A percentile compares a stretch with the other conserved stretches of the same genome.
Evolutionary conservation across 2,329 filamentous ascomycete species (phyloP).

Genomic region (Chrysoporthe puriensis): DNA sequence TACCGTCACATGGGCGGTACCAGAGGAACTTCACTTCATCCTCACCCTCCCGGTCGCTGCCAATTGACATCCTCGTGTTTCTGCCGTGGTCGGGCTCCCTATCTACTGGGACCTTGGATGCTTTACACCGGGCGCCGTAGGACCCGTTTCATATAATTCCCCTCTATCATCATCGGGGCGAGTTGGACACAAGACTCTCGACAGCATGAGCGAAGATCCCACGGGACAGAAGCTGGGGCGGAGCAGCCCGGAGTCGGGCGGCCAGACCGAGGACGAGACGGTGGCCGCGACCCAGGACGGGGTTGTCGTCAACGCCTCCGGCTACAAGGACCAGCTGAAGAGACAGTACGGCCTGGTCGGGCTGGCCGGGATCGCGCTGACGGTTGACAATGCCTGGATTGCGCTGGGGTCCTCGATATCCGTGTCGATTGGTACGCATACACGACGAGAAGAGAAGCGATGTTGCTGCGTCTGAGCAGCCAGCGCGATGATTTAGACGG

Average conservation of each 20-base stretch:
- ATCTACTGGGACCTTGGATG: background rate
- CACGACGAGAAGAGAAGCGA: background rate
- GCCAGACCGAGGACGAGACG: conserved; percentile 38
- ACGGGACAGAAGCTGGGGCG: conserved; percentile 23
- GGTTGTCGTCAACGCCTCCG: conserved; percentile 63
- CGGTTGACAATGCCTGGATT: conserved; percentile 68
- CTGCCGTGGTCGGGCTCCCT: background rate
- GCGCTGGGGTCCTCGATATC: conserved; percentile 65
- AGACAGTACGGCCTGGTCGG: conserved; percentile 65
- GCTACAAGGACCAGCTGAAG: conserved; percentile 65
- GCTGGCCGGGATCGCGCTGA: conserved; percentile 63
- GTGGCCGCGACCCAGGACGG: conserved; percentile 42
- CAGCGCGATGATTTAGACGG: background rate
- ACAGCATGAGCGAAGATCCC: conserved; percentile 25
- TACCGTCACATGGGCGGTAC: background rate
- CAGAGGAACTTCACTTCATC: background rate
- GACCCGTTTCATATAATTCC: background rate
- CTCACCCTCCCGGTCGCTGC: background rate
- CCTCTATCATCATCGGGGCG: background rate
- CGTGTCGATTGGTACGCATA: conserved; percentile 48
- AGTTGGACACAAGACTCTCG: background rate
- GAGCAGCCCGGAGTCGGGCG: conserved; percentile 24
- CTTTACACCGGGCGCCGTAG: background rate
- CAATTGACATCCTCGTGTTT: background rate
- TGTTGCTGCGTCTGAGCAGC: background rate